Base-by-base conservation (phyloP, 257 asterid genomes). In the Fraxinus quadrangulata region DNA sequence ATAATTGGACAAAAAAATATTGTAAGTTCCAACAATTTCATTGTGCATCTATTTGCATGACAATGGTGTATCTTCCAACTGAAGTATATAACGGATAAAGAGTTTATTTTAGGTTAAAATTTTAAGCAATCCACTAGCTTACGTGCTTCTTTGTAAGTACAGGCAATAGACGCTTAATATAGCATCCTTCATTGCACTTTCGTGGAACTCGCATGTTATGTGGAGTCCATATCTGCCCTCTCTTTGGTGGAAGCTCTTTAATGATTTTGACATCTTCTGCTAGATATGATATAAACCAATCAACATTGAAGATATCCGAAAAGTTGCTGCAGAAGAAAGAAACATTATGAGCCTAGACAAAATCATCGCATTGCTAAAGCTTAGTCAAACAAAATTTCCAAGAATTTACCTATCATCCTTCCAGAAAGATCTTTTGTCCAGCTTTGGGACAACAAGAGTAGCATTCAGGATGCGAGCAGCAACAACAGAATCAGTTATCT, bases 401-500 rank as follows among this genome's bases (percentile, higher is more conserved):
- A 78, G 78, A 70, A 31, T 69, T 76, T 70, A 94, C 98, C 99
- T 92, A 47, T 89, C 89, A 88, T 96, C 99, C 87, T 96, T 96
- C 99, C 98, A 96, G 87, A 89, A 96, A 67, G 99, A 96, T 81
- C 88, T 89, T 81, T 87, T 91, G 80, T 96, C 99, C 88, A 96
- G 86, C 79, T 83, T 91, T 45, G 99, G 98, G 78, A 92, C 88
- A 76, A 96, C 95, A 40, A 96, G 97, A 75, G 98, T 92, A 67
- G 94, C 99, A 86, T 96, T 93, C 93, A 93, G 86, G 71, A 96
- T 92, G 74, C 97, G 96, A 69, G 99, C 99, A 85, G 97, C 99
- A 89, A 90, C 98, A 86, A 96, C 97, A 84, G 98, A 97, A 88
- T 93, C 98, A 78, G 91, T 91, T 78, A 96, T 96, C 98, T 93